phyloP scores from a whole-genome alignment of 257 asterid species.

The Lithospermum erythrorhizon region DNA sequence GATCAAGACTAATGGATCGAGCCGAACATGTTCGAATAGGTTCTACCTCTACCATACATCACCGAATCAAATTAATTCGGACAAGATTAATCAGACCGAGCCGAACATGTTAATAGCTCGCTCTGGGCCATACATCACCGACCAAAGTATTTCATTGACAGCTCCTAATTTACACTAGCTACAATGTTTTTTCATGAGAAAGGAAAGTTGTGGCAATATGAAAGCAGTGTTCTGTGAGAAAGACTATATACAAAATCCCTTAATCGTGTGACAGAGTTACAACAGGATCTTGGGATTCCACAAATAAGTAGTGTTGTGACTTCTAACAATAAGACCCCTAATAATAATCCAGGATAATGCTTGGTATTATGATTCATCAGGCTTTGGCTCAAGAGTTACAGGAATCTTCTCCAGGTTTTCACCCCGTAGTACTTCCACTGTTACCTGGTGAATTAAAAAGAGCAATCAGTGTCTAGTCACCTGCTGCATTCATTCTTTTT shows the following conservation, averaged over 20 bases:
- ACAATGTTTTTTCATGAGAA: too few relatives aligned
- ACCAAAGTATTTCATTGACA: too few relatives aligned
- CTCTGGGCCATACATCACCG: too few relatives aligned
- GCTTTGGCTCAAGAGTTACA: slow-evolving; percentile 83
- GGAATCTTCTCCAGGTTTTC: slow-evolving; percentile 87
- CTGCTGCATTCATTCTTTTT: background rate
- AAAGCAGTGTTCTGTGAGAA: background rate
- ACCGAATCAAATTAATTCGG: too few relatives aligned
- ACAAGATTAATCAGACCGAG: too few relatives aligned
- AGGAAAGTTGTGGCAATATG: background rate
- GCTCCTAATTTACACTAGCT: too few relatives aligned
- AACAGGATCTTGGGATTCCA: background rate
- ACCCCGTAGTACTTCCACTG: slow-evolving; percentile 86
- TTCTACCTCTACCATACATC: too few relatives aligned
- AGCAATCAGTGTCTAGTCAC: background rate
- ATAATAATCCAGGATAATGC: background rate
- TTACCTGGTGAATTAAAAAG: slow-evolving; percentile 34
- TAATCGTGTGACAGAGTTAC: slow-evolving; percentile 2
- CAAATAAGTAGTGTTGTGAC: background rate
- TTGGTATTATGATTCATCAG: slow-evolving; percentile 50
- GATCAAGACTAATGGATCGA: too few relatives aligned
- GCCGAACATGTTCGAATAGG: too few relatives aligned
- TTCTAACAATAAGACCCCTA: background rate
- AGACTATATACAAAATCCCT: slow-evolving; percentile 11
- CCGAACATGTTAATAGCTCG: too few relatives aligned